Percentiles rank a stretch among this genome's conserved stretches.
Conservation (phyloP, 306 rosid species). For the Cucumis hystrix region DNA sequence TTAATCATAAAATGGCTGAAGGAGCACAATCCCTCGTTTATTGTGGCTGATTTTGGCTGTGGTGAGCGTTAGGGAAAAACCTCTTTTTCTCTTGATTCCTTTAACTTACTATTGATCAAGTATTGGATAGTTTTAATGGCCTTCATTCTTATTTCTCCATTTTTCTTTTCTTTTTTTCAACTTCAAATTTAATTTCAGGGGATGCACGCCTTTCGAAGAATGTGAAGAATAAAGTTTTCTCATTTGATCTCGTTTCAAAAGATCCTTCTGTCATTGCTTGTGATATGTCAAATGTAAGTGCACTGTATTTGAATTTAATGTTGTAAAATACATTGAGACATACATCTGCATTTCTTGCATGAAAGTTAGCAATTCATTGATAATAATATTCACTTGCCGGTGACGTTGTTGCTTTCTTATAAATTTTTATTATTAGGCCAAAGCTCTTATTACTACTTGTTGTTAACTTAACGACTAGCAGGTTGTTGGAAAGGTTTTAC, state of each 20-base stretch:
- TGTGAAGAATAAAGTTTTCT: conserved; percentile 75
- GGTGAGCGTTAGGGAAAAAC: conserved; percentile 36
- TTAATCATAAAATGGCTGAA: conserved; percentile 71
- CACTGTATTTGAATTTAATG: conserved; percentile 6
- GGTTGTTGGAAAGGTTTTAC: background rate
- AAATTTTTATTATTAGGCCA: background rate
- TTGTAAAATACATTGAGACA: background rate
- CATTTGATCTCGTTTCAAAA: conserved; percentile 78
- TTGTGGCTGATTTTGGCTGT: conserved; percentile 93
- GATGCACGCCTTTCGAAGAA: conserved; percentile 76
- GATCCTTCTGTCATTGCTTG: conserved; percentile 76
- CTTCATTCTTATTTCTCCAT: background rate
- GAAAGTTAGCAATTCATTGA: background rate
- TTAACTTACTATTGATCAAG: background rate
- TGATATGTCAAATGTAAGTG: conserved; percentile 76
- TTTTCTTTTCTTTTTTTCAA: conserved; percentile 1
- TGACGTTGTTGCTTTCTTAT: background rate
- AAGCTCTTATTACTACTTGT: background rate
- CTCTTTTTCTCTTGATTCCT: background rate
- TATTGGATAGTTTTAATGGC: background rate
- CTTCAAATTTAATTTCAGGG: conserved; percentile 33
- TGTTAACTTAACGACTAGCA: background rate
- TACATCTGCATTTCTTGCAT: background rate
- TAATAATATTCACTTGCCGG: background rate
- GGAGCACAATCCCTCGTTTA: conserved; percentile 53